Conservation (phyloP, 1,284 basidiomycete species). For the Cryptococcus amylolentus region DNA sequence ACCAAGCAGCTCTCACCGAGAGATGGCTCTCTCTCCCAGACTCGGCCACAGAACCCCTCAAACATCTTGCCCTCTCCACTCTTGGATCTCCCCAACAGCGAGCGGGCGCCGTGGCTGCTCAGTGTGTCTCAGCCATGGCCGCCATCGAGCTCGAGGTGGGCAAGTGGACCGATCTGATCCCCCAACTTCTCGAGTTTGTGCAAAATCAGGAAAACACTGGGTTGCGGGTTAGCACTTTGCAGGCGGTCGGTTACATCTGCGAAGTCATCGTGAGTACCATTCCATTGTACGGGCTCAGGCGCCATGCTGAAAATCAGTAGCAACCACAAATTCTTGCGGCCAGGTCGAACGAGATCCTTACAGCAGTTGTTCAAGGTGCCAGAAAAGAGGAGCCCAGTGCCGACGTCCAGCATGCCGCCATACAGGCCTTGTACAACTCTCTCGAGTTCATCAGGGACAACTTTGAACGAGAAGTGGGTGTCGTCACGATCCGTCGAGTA, state of each 20-base stretch:
- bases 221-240: constrained; percentile 82
- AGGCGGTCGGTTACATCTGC: constrained; percentile 95
- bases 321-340: constrained; percentile 84
- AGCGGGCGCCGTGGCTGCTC: constrained; percentile 83
- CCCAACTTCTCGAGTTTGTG: constrained; percentile 80
- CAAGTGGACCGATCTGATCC: constrained; percentile 88
- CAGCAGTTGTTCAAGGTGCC: constrained; percentile 96
- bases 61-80: constrained; percentile 77
- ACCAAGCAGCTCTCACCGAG: constrained; percentile 70
- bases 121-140: constrained; percentile 90
- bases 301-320: constrained; percentile 50
- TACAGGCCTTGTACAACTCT: constrained; percentile 90
- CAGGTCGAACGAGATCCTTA: constrained; percentile 95
- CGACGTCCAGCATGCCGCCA: constrained; percentile 93
- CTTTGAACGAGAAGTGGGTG: constrained; percentile 86
- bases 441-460: constrained; percentile 97
- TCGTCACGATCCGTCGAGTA: background rate
- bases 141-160: constrained; percentile 83
- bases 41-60: constrained; percentile 74
- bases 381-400: constrained; percentile 91
- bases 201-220: constrained; percentile 72
- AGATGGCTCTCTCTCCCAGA: constrained; percentile 76
- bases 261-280: constrained; percentile 76
- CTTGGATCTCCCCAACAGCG: constrained; percentile 70
- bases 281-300: background rate